Conservation (phyloP, 164 flowering plant species). For the Piper longum region DNA sequence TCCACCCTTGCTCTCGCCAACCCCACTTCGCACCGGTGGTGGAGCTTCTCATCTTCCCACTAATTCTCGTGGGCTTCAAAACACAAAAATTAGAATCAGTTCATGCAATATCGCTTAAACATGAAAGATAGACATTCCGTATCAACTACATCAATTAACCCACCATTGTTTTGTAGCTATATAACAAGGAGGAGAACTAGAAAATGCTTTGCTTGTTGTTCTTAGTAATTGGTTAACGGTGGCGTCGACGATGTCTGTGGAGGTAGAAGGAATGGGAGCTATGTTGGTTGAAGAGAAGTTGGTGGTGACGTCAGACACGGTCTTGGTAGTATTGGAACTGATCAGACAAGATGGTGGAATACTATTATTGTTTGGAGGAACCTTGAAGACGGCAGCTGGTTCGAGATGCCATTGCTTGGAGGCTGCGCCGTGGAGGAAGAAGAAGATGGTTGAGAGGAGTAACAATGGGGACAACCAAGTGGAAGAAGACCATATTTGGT, state of each 20-base stretch:
- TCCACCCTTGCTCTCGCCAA: conserved; percentile 30
- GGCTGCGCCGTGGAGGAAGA: not conserved
- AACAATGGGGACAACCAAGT: not conserved
- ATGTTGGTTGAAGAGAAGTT: not conserved
- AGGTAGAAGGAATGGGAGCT: not conserved
- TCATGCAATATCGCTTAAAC: not conserved
- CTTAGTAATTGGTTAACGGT: too few species aligned
- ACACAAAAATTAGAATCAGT: not conserved
- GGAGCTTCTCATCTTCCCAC: conserved; percentile 16
- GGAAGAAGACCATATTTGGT: not conserved
- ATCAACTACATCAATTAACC: not conserved
- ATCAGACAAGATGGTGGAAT: not conserved
- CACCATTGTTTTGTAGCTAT: not conserved
- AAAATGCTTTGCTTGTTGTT: too few species aligned
- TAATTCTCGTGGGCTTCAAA: not conserved
- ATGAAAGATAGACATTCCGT: too few species aligned
- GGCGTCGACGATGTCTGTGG: too few species aligned
- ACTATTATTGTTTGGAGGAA: not conserved
- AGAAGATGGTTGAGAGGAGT: not conserved
- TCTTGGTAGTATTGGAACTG: not conserved
- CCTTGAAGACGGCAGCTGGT: not conserved
- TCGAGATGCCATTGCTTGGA: not conserved
- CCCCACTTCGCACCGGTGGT: conserved; percentile 19
- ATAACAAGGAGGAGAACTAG: not conserved
- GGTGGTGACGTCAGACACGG: not conserved